These are phyloP conservation scores for Ulota crispa DNA, from an alignment of 225 moss, liverwort and hornwort genomes.

Conservation along the genomic window DNA sequence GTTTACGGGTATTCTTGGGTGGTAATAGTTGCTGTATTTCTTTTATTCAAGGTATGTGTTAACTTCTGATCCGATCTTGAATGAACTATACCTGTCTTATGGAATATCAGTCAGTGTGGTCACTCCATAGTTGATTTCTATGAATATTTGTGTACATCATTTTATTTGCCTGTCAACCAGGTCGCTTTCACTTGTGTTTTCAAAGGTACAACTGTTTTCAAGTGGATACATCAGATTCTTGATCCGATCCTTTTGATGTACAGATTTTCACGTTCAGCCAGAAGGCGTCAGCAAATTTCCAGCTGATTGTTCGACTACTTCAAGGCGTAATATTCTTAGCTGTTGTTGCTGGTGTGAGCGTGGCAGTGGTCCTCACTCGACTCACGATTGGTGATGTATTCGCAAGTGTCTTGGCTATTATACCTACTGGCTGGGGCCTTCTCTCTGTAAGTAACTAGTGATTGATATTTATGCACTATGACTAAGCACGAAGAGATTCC, in stretches of 20 bases:
- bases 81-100: background rate
- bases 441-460: conserved; percentile 46
- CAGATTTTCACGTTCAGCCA: conserved; percentile 70
- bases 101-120: background rate
- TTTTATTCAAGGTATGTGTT: conserved; percentile 50
- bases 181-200: background rate
- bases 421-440: conserved; percentile 71
- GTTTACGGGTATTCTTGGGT: conserved; percentile 66
- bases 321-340: conserved; percentile 61
- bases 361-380: conserved; percentile 49
- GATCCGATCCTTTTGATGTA: background rate
- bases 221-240: conserved; percentile 1
- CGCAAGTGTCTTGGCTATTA: conserved; percentile 54
- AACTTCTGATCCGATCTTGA: background rate
- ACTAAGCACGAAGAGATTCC: background rate
- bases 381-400: conserved; percentile 64
- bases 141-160: background rate
- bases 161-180: background rate
- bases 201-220: background rate
- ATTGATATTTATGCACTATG: background rate
- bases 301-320: conserved; percentile 51
- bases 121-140: background rate
- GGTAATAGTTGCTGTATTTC: conserved; percentile 45
- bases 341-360: conserved; percentile 52
- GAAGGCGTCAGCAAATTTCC: conserved; percentile 65